phyloP scores from a whole-genome alignment of 1,139 yeast genomes.

The Trichomonascaceae sp. region DNA sequence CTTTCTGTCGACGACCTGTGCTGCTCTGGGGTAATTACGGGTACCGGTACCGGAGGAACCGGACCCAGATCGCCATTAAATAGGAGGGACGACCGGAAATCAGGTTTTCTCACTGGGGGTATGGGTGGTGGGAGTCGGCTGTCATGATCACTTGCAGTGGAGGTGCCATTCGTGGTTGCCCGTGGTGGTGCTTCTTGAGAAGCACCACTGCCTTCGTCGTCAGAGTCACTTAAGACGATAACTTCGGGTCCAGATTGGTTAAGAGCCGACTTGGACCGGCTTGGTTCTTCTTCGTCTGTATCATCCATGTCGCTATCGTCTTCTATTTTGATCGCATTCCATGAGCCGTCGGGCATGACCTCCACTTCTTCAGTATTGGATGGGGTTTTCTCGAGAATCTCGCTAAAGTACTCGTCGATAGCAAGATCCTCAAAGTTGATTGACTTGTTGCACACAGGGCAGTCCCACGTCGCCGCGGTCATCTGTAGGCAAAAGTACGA shows the following conservation, averaged over 20 bases:
- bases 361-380: conserved; percentile 22
- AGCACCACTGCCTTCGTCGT: too few species aligned
- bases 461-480: conserved; percentile 32
- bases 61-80: too few species aligned
- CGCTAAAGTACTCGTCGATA: conserved; percentile 27
- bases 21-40: too few species aligned
- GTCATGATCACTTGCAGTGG: too few species aligned
- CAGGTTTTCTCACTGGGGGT: too few species aligned
- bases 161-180: too few species aligned
- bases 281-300: conserved; percentile 7
- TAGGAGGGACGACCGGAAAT: too few species aligned
- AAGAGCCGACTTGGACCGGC: too few species aligned
- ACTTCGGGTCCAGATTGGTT: conserved; percentile 6
- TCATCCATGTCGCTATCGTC: conserved; percentile 7
- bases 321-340: conserved; percentile 18
- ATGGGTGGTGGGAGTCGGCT: too few species aligned
- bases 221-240: conserved; percentile 4
- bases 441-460: conserved; percentile 29
- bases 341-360: conserved; percentile 26
- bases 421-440: conserved; percentile 22
- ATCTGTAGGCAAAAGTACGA: conserved; percentile 28
- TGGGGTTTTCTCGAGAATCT: conserved; percentile 20
- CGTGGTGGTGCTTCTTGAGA: too few species aligned
- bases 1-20: too few species aligned
- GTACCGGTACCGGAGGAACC: too few species aligned